Base-by-base conservation (phyloP, 2,329 filamentous ascomycete genomes). In the Paecilomyces formosus region DNA sequence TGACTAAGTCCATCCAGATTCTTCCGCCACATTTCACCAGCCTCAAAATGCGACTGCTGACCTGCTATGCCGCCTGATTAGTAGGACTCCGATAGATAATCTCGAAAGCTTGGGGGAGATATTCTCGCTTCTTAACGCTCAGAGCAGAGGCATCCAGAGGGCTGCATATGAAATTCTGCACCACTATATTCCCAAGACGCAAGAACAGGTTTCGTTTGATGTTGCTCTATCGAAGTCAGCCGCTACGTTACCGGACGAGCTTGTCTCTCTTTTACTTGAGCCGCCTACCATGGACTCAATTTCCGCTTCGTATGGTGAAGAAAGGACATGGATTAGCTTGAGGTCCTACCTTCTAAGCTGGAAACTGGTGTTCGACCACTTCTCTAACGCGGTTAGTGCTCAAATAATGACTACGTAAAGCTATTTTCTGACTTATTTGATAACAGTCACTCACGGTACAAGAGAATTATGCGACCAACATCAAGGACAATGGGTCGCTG, bases 281-380 rank as follows among this genome's bases (percentile, higher is more conserved):
- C 82, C 88, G 0, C 90, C 93, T 0, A 86, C 86, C 0, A 78
- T 89, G 2, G 83, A 88, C n/a, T 79, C 80, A 12, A 83, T 91
- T 53, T 79, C 82, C 0, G 85, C 89, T 53, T 82, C 87, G 8
- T 78, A 82, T 35, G 85, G 92, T 22, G 81, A 86, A 4, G 79
- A 83, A 15, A 77, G 70, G 33, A 88, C 92, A 65, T 91, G 91
- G 11, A 77, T 85, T 0, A 70, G 83, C 0, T 79, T 96, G 54
- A 85, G 91, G 56, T 85, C 87, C 9, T 99, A 97, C 68, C 80
- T 99, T 2, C 79, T 96, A 28, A 89, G 90, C 11, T 99, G 94
- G 94, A 85, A 90, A 62, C 80, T 97, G 1, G 82, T 97, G 0
- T 97, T 96, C 69, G 91, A 96, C 65, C 88, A 93, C 52, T 95